Percentiles rank a stretch among this genome's conserved stretches.
These are phyloP conservation scores for Gossypium ekmanianum DNA, from an alignment of 345 rosid species.

Conservation along the genomic window DNA sequence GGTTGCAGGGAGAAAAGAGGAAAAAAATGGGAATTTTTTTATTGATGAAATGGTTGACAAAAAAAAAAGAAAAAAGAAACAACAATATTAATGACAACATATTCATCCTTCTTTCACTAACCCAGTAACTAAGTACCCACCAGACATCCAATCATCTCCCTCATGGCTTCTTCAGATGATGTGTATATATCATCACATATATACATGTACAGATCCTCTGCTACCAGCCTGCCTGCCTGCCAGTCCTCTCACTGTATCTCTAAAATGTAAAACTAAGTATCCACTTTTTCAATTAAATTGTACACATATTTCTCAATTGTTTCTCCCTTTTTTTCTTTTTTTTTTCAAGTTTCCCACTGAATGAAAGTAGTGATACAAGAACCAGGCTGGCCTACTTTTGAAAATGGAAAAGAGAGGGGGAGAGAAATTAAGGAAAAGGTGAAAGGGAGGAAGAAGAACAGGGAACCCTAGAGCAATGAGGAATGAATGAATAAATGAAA, in stretches of 20 bases:
- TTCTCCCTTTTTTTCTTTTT: neutral
- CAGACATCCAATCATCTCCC: constrained; percentile 38
- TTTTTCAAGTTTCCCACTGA: neutral
- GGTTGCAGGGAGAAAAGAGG: neutral
- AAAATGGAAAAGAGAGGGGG: constrained; percentile 18
- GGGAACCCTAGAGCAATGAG: constrained; percentile 50
- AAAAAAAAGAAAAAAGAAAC: constrained; percentile 25
- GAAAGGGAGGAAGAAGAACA: constrained; percentile 23
- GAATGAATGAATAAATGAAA: constrained; percentile 61
- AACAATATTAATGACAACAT: constrained; percentile 41
- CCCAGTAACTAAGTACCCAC: constrained; percentile 48
- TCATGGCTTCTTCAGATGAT: constrained; percentile 38
- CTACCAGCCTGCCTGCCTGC: constrained; percentile 43
- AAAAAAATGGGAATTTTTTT: constrained; percentile 36
- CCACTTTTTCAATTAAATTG: constrained; percentile 31
- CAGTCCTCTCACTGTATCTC: constrained; percentile 31
- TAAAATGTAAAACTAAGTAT: constrained; percentile 25
- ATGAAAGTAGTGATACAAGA: constrained; percentile 35
- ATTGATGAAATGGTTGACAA: constrained; percentile 44
- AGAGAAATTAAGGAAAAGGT: constrained; percentile 2
- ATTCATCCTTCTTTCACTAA: constrained; percentile 44
- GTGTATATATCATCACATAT: constrained; percentile 53
- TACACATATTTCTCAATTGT: constrained; percentile 26
- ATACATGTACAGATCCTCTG: constrained; percentile 46
- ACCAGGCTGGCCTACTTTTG: constrained; percentile 42